Conservation (phyloP, 306 rosid species). For the Acacia confusa region DNA sequence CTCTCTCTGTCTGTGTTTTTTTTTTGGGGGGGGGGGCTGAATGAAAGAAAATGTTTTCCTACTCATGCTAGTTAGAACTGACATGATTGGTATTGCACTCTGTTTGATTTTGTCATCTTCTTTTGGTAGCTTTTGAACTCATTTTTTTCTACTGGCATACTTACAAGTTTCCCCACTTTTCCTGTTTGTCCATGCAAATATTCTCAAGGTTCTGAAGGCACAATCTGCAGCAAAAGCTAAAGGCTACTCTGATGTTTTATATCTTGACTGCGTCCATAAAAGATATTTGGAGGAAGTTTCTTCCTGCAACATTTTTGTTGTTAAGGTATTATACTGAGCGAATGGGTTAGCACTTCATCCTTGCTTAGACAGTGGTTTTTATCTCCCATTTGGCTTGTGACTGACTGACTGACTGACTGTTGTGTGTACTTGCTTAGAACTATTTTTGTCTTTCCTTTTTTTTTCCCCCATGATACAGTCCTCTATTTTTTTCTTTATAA, state of each 20-base stretch:
- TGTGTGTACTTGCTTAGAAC: neutral
- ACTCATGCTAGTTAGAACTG: constrained; percentile 14
- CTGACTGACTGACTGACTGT: too few relatives aligned
- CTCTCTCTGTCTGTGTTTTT: too few relatives aligned
- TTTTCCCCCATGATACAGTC: neutral
- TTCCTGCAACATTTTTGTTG: constrained; percentile 93
- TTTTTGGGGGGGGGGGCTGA: neutral
- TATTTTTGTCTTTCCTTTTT: constrained; percentile 3
- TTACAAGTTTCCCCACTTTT: neutral
- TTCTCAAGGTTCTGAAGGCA: constrained; percentile 84
- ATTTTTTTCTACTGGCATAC: constrained; percentile 10
- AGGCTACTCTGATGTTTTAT: constrained; percentile 93
- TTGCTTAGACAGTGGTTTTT: neutral
- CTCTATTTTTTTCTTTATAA: neutral
- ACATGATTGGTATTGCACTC: neutral
- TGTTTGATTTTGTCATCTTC: constrained; percentile 19
- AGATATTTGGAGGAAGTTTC: constrained; percentile 97
- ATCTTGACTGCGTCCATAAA: constrained; percentile 90
- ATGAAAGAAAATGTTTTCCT: neutral
- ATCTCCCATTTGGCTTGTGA: neutral
- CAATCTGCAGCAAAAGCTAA: constrained; percentile 89
- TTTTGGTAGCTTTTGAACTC: constrained; percentile 17
- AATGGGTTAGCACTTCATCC: constrained; percentile 20
- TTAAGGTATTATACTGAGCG: constrained; percentile 61
- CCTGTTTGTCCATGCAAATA: constrained; percentile 13